Evolutionary conservation across 129 eudicot species (phyloP).

Genomic region (Flaveria bidentis): DNA sequence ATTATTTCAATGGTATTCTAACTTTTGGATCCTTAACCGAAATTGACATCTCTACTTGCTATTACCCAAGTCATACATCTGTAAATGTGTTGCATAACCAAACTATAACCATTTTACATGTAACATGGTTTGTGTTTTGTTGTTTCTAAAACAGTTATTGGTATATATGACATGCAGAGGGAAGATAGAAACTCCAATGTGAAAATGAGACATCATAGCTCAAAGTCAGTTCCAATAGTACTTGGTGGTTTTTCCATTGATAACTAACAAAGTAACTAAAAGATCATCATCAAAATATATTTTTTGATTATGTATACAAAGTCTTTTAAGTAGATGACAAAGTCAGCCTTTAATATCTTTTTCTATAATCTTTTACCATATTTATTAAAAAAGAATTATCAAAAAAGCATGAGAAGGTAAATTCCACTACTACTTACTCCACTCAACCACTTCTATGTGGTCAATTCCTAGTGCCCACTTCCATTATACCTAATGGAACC

Average conservation of each 20-base stretch:
- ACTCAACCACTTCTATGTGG: constrained; percentile 27
- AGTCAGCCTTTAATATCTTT: neutral
- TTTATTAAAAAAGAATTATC: neutral
- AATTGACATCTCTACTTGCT: neutral
- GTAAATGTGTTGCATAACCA: neutral
- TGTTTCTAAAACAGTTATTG: neutral
- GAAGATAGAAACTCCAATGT: neutral
- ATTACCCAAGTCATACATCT: neutral
- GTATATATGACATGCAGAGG: neutral
- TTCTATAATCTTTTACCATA: neutral
- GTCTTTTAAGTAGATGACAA: constrained; percentile 1
- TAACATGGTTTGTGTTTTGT: constrained; percentile 31
- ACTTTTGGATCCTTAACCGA: neutral
- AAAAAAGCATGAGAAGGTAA: neutral
- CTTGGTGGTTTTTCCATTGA: neutral
- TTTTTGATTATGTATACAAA: neutral
- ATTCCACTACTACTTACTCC: constrained; percentile 33
- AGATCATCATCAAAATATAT: neutral
- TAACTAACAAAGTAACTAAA: neutral
- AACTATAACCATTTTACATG: constrained; percentile 29
- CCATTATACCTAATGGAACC: constrained; percentile 37
- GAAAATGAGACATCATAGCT: neutral
- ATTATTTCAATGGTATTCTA: no score
- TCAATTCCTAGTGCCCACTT: constrained; percentile 45
- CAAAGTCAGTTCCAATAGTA: neutral